Evolutionary conservation across 768 basidiomycete genomes (phyloP).

Genomic region (Phaeotremella fagi): DNA sequence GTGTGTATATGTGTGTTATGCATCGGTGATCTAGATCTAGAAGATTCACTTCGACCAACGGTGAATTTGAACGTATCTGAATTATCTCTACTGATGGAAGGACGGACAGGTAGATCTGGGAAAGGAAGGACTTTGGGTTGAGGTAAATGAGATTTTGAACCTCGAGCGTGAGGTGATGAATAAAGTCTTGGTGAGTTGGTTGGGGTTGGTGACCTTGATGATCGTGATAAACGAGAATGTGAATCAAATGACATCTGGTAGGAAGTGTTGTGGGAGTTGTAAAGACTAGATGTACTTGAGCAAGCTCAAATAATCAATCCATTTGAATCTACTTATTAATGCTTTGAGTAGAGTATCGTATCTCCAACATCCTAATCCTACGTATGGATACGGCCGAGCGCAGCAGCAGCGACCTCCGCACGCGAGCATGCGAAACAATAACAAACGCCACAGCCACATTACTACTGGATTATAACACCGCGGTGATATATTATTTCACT

Average conservation of each 20-base stretch:
- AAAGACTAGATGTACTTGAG: too few species aligned
- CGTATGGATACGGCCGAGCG: too few species aligned
- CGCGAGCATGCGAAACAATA: too few species aligned
- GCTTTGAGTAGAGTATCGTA: too few species aligned
- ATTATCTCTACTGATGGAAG: background rate
- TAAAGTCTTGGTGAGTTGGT: background rate
- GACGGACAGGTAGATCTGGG: constrained; percentile 29
- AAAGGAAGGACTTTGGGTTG: constrained; percentile 37
- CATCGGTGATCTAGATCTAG: background rate
- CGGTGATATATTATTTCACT: too few species aligned
- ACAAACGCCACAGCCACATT: background rate
- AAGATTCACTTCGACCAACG: background rate
- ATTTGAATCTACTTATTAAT: too few species aligned
- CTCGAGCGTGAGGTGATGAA: background rate
- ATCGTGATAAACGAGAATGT: background rate
- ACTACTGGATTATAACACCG: background rate
- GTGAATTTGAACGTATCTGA: background rate
- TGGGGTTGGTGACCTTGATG: background rate
- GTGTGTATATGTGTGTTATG: background rate
- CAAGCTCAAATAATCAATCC: too few species aligned
- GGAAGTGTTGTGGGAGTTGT: too few species aligned
- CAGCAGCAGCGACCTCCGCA: too few species aligned
- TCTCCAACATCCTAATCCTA: too few species aligned
- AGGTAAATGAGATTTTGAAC: constrained; percentile 20
- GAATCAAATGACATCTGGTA: background rate